Base-by-base conservation (phyloP, 1,284 basidiomycete genomes). In the Irpex sp. region DNA sequence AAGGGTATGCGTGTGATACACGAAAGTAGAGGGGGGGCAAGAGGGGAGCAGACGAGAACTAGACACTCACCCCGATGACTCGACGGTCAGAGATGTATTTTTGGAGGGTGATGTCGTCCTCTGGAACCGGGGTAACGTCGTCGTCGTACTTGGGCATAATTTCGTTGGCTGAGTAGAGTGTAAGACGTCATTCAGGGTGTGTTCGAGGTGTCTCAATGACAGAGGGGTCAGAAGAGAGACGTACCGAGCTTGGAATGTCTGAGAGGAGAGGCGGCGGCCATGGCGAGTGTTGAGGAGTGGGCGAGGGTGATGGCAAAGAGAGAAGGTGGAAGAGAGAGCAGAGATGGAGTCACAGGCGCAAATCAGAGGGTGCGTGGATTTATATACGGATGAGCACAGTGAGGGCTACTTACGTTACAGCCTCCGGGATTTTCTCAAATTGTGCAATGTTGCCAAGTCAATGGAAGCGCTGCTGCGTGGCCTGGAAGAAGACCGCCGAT, bases 11-110 rank as follows among this genome's bases (percentile, higher is more conserved):
- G 15, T 11, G 15, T 15, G 39, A 15, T 43, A 0, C 4, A 15
- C 39, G 15, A 43, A 8, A 3, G 39, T 43, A 4, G 11, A 15
- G 39, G 39, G 8, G 15, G 15, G 1, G 11, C 39, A 43, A 15
- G 39, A 15, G 15, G 39, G 15, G 15, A 43, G 15, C 4, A 26
- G 26, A 26, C 26, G 26, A 26, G 26, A 26, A 46, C n/a, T 46
- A 3, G 57, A 59, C n/a, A 79, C 85, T 64, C 80, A 90, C 89
- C 60, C 88, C 89, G 62, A 90, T 81, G 75, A 92, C 90, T 63
- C 90, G 85, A 63, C 87, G 80, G 76, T 92, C 90, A 74, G 88
- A 86, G 75, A 91, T 87, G 79, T 89, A 90, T 68, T 84, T 79
- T 70, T 85, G 80, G 69, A 89, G 81, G 65, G 84, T 81, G 57